Conservation (phyloP, 192 early-diverging fungal genomes). For the Backusella liffmaniae region DNA sequence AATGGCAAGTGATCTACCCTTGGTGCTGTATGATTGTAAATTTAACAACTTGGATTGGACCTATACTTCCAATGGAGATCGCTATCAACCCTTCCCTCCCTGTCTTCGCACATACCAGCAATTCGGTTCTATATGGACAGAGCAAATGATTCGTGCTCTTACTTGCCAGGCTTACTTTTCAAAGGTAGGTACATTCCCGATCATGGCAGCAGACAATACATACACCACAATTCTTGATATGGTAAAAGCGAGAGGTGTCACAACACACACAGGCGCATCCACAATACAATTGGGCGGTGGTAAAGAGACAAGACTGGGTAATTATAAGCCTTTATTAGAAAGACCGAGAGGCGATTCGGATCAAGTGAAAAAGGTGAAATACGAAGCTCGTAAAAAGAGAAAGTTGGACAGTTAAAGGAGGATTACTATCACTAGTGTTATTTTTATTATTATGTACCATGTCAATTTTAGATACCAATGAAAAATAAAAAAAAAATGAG, state of each 20-base stretch:
- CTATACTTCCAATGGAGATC: constrained; percentile 39
- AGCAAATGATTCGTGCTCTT: constrained; percentile 47
- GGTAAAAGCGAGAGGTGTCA: neutral
- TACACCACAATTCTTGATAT: neutral
- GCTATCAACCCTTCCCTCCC: constrained; percentile 27
- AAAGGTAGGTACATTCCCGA: constrained; percentile 8
- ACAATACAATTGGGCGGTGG: constrained; percentile 33
- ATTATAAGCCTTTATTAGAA: constrained; percentile 21
- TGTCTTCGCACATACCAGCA: constrained; percentile 42
- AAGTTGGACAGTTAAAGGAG: neutral
- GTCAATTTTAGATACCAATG: neutral
- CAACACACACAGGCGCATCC: neutral
- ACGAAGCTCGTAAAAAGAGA: constrained; percentile 23
- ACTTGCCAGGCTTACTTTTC: constrained; percentile 42
- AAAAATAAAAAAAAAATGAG: neutral
- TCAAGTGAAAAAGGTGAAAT: constrained; percentile 37
- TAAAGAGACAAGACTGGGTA: constrained; percentile 15
- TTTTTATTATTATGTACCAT: neutral
- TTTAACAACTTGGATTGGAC: constrained; percentile 67
- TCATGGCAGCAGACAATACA: neutral
- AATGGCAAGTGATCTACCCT: constrained; percentile 87
- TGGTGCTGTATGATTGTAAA: constrained; percentile 86
- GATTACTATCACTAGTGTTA: no score
- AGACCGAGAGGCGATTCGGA: constrained; percentile 38
- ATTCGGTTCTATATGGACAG: constrained; percentile 48